Evolutionary conservation across 768 basidiomycete species (phyloP).

Genomic region (Termitomyces sp.): DNA sequence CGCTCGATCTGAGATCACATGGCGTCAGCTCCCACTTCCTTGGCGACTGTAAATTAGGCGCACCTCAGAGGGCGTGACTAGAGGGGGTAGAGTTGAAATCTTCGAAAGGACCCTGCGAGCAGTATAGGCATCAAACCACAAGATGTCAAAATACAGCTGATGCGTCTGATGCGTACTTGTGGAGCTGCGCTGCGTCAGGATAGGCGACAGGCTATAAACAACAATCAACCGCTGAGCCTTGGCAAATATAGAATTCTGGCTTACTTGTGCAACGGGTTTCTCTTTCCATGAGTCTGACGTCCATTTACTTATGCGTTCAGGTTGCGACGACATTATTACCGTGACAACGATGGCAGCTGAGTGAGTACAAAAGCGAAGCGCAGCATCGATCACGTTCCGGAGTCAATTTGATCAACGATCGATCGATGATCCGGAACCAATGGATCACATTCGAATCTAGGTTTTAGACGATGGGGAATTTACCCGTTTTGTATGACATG

Average conservation of each 20-base stretch:
- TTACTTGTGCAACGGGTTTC: slow-evolving; percentile 72
- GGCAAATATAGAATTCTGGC: background rate
- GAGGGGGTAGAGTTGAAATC: slow-evolving; percentile 73
- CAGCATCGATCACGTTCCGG: too few relatives aligned
- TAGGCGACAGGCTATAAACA: slow-evolving; percentile 59
- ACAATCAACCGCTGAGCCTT: background rate
- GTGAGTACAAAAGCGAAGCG: too few relatives aligned
- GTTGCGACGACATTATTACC: background rate
- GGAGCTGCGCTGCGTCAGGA: slow-evolving; percentile 55
- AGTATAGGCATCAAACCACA: background rate
- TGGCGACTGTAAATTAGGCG: slow-evolving; percentile 12
- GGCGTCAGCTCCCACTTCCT: slow-evolving; percentile 2
- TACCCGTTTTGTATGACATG: too few relatives aligned
- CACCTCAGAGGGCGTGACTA: slow-evolving; percentile 93
- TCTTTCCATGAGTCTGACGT: slow-evolving; percentile 74
- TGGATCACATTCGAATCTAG: too few relatives aligned
- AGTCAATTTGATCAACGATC: too few relatives aligned
- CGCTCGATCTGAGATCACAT: slow-evolving; percentile 62
- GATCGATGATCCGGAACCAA: too few relatives aligned
- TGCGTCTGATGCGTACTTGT: slow-evolving; percentile 38
- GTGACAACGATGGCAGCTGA: too few relatives aligned
- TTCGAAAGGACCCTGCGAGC: slow-evolving; percentile 65
- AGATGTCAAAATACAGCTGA: background rate
- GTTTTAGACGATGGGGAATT: too few relatives aligned
- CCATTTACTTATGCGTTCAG: slow-evolving; percentile 37